Conservation (phyloP, 805 yeast genomes). For the Yamadazyma nakazawae region DNA sequence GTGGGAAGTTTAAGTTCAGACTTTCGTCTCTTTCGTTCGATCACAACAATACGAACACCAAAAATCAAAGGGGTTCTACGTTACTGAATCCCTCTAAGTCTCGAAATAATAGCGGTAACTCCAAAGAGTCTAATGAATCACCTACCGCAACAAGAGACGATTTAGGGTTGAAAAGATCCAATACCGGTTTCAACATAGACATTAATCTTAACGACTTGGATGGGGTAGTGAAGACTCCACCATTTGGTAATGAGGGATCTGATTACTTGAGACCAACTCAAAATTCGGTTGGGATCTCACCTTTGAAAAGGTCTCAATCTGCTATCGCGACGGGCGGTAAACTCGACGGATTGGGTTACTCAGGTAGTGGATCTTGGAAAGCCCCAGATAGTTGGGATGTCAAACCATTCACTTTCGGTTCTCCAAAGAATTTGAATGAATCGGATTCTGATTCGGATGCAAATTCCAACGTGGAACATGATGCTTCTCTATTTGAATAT, state of each 20-base stretch:
- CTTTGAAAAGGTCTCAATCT: constrained; percentile 7
- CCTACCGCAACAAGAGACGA: background rate
- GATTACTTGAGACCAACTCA: constrained; percentile 5
- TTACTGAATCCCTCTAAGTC: constrained; percentile 3
- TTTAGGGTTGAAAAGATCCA: background rate
- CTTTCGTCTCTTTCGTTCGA: constrained; percentile 34
- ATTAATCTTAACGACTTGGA: constrained; percentile 10
- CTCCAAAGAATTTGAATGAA: constrained; percentile 6
- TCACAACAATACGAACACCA: constrained; percentile 16
- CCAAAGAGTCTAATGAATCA: constrained; percentile 1
- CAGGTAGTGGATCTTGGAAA: constrained; percentile 27
- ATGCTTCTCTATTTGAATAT: background rate
- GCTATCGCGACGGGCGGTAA: background rate
- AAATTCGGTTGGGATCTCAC: constrained; percentile 2
- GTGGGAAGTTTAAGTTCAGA: constrained; percentile 32
- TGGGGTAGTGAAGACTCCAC: constrained; percentile 9
- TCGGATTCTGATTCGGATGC: constrained; percentile 5
- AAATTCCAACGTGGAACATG: constrained; percentile 1
- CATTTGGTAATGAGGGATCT: background rate
- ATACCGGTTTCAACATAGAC: constrained; percentile 8
- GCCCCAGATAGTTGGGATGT: constrained; percentile 53
- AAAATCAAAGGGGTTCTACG: background rate
- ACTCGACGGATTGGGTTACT: background rate
- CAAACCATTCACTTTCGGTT: constrained; percentile 21
- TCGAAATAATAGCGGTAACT: constrained; percentile 6